Conservation (phyloP, 257 asterid species). For the Solanum sejunctum region DNA sequence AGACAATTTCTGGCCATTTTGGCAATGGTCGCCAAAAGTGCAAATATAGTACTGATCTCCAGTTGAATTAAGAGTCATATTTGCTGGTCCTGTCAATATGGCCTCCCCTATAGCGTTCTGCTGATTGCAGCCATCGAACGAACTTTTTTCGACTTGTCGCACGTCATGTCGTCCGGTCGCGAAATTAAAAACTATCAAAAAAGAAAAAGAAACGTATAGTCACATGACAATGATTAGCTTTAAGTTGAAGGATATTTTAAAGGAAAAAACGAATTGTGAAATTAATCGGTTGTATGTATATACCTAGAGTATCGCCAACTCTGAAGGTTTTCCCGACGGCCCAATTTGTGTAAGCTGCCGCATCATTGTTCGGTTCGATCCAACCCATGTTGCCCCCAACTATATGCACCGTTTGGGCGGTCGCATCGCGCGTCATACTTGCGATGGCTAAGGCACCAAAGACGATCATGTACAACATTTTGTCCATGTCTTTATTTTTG, state of each 20-base stretch:
- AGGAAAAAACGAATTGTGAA: not conserved
- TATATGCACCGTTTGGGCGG: slow-evolving; percentile 15
- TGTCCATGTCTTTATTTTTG: not conserved
- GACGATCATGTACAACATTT: not conserved
- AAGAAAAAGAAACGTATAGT: not conserved
- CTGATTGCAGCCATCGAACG: slow-evolving; percentile 28
- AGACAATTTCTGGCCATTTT: slow-evolving; percentile 25
- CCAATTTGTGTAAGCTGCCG: slow-evolving; percentile 18
- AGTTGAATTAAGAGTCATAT: slow-evolving; percentile 20
- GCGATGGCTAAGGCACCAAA: slow-evolving; percentile 5
- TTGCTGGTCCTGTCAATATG: slow-evolving; percentile 24
- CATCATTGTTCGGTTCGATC: slow-evolving; percentile 11
- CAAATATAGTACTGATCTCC: slow-evolving; percentile 39
- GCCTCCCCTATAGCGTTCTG: slow-evolving; percentile 13
- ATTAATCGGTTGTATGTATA: not conserved
- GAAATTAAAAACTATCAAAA: slow-evolving; percentile 29
- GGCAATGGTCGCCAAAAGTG: slow-evolving; percentile 33
- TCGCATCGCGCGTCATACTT: not conserved
- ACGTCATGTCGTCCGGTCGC: slow-evolving; percentile 23
- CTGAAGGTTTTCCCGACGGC: slow-evolving; percentile 13
- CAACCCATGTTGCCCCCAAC: slow-evolving; percentile 33
- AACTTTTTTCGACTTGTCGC: slow-evolving; percentile 18
- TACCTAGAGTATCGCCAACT: slow-evolving; percentile 29
- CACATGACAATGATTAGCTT: not conserved
- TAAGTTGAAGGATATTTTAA: not conserved